Conservation (phyloP, 176 grass and related monocot genomes). For the Eleusine indica region DNA sequence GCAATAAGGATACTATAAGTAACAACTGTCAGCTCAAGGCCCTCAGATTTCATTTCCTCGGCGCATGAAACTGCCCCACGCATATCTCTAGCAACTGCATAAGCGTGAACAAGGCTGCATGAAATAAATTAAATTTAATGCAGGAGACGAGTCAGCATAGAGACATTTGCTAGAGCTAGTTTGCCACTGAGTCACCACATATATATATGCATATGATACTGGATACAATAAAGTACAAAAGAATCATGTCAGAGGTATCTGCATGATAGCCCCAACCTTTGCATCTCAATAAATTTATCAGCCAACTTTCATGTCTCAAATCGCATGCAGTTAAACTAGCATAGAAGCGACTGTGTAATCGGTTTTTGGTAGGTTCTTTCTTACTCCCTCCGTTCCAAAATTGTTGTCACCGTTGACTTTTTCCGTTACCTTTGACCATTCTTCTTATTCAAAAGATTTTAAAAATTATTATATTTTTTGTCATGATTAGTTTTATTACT, state of each 20-base stretch:
- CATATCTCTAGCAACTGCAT: conserved; percentile 99
- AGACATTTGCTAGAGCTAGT: conserved; percentile 16
- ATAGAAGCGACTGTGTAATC: neutral
- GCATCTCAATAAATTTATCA: conserved; percentile 1
- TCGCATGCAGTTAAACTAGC: neutral
- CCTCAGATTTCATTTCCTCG: conserved; percentile 95
- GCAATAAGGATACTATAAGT: conserved; percentile 95
- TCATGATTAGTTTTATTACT: too few relatives aligned
- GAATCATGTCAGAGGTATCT: neutral
- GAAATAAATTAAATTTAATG: conserved; percentile 85
- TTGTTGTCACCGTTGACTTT: too few relatives aligned
- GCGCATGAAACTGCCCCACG: conserved; percentile 74
- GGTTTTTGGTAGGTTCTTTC: conserved; percentile 11
- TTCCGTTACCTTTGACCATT: too few relatives aligned
- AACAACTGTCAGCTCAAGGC: conserved; percentile 77
- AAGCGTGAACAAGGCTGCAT: conserved; percentile 99
- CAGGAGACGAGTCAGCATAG: conserved; percentile 35
- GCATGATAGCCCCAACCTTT: neutral
- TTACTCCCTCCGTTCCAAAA: neutral
- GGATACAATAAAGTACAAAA: neutral
- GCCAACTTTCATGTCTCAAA: conserved; percentile 3
- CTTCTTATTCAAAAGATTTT: too few relatives aligned
- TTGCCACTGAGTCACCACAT: neutral
- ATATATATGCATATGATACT: neutral
- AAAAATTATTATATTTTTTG: too few relatives aligned